Percentiles rank a stretch among this genome's conserved stretches.
These are phyloP conservation scores for Pseudognaphalium luteoalbum DNA, from an alignment of 129 eudicot species.

Conservation along the genomic window DNA sequence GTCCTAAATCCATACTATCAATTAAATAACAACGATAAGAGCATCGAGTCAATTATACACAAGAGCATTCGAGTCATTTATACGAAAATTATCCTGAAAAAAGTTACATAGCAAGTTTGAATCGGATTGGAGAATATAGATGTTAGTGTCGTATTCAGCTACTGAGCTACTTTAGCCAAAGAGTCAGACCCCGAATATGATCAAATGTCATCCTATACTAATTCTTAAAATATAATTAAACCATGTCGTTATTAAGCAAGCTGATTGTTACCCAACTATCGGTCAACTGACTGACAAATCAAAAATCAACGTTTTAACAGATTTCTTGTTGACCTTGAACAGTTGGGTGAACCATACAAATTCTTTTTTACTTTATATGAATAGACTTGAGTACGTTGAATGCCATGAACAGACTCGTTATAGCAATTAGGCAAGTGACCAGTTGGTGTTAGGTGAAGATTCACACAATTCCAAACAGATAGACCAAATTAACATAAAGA, in stretches of 20 bases:
- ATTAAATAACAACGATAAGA: constrained; percentile 5
- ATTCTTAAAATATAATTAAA: no score
- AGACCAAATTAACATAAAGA: constrained; percentile 21
- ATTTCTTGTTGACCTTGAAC: background rate
- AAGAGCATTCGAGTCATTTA: background rate
- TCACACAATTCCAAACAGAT: constrained; percentile 18
- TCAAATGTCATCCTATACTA: constrained; percentile 11
- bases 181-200: constrained; percentile 22
- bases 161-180: constrained; percentile 6
- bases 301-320: background rate
- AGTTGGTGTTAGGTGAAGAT: constrained; percentile 14
- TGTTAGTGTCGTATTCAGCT: background rate
- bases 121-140: background rate
- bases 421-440: constrained; percentile 1
- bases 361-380: background rate
- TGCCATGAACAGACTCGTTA: background rate
- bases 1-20: background rate
- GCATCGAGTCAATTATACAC: background rate
- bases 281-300: background rate
- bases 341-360: background rate
- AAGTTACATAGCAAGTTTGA: background rate
- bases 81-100: background rate
- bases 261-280: background rate
- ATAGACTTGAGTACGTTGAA: background rate
- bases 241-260: background rate